Evolutionary conservation across 1,284 basidiomycete genomes (phyloP), one percentile per base, ranked within the genome.

Genomic region (Microbotryomycetes sp.): DNA sequence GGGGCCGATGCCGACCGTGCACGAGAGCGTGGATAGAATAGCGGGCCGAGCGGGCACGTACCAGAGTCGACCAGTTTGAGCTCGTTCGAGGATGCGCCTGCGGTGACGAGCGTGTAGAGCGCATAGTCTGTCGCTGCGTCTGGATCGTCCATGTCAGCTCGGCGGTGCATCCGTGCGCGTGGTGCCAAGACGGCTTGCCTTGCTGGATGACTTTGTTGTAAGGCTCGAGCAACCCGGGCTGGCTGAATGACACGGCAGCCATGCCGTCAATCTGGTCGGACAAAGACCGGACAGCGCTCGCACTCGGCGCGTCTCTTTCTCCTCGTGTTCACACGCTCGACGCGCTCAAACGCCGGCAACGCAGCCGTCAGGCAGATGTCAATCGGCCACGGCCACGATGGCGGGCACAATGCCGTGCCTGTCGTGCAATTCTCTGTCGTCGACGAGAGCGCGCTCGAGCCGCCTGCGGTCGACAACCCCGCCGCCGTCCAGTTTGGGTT

Each of bases 71-170:
- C 28, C 48, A 63, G 49, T 48, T 64, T 67, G 58, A 71, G 65
- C 45, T 70, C 68, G 52, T 60, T 65, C 21, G 54, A 47, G 26
- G 48, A 52, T 27, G 55, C 60, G 18, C 56, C 54, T n/a, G 56
- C 54, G n/a, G 56, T 58, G 7, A 59, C 31, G 59, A 71, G 66
- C 18, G 64, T 57, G 61, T 68, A 68, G 27, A 68, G 57, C 0
- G 59, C 66, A 57, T 62, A 68, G 47, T 68, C 54, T 15, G 31
- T 66, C 3, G n/a, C 21, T 9, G 48, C 11, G 21, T 11, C 48
- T 50, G 48, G 9, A 11, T 9, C 9, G 11, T 9, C 9, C 18
- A 11, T 18, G 35, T 41, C 35, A 41, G 35, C 35, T 18, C 18
- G 35, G 35, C 35, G 9, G 35, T 41, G 35, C 35, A n/a, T n/a